Percentiles rank a stretch among this genome's conserved stretches.
phyloP scores from a whole-genome alignment of 768 basidiomycete species.

The Lentinula boryana region DNA sequence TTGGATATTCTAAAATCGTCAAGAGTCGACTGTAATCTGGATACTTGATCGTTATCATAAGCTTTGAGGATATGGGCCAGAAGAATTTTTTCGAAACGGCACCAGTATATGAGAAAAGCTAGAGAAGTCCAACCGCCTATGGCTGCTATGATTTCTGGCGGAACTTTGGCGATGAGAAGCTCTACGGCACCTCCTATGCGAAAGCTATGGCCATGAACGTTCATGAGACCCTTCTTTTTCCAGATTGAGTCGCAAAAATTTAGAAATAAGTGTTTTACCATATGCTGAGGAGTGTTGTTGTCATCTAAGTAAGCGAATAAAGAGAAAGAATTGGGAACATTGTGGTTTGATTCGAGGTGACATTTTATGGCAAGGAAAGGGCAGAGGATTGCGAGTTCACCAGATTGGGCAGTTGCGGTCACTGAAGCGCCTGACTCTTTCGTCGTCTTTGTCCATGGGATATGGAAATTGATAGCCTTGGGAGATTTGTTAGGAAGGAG shows the following conservation, averaged over 20 bases:
- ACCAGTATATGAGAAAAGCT: slow-evolving; percentile 25
- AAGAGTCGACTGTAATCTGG: no score
- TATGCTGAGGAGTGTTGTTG: slow-evolving; percentile 10
- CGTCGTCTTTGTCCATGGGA: slow-evolving; percentile 31
- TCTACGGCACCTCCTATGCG: slow-evolving; percentile 24
- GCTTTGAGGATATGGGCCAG: no score
- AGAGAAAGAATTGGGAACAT: no score
- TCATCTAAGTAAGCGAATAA: no score
- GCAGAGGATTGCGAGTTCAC: no score
- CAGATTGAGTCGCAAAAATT: slow-evolving; percentile 4
- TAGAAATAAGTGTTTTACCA: slow-evolving; percentile 1
- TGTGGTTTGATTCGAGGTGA: no score
- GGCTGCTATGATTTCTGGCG: slow-evolving; percentile 21
- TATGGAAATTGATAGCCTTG: slow-evolving; percentile 16
- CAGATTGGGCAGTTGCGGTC: slow-evolving; percentile 18
- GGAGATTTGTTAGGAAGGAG: neutral
- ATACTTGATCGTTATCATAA: no score
- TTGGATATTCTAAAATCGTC: no score
- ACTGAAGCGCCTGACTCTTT: slow-evolving; percentile 14
- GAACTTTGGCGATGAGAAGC: slow-evolving; percentile 16
- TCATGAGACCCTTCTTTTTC: neutral
- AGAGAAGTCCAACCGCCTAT: slow-evolving; percentile 24
- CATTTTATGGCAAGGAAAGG: no score
- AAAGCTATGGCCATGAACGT: slow-evolving; percentile 20
- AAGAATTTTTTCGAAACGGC: neutral